Base-by-base conservation (phyloP, 306 rosid species). In the Comarum palustre region DNA sequence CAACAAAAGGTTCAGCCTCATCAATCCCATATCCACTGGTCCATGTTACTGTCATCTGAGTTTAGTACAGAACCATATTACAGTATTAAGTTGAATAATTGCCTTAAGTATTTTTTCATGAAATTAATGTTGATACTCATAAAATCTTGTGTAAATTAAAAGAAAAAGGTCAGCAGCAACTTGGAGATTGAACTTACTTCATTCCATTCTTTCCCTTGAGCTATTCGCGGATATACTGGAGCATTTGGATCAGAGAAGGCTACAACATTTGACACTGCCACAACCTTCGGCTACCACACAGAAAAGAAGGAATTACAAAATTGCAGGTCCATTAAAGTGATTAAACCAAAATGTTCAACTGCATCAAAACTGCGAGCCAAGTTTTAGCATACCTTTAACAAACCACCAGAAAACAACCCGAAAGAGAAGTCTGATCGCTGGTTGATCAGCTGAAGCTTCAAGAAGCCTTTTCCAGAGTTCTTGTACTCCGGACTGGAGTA, bases 201-300 rank as follows among this genome's bases (percentile, higher is more conserved):
- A 71, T 89, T 78, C 97, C 97, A 91, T 59, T 65, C 50, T 84
- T 86, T 91, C 78, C 97, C 97, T 79, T 81, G 97, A 50, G 97
- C 97, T 79, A 89, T 70, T 74, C 96, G 89, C 50, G 97, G 97
- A 86, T 89, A 91, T 59, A 86, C 90, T 19, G 97, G 97, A 66
- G 97, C 96, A 48, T 89, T 81, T 62, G 97, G 95, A 84, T 87
- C 86, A 62, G 76, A 41, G 75, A 89, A 89, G 54, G 91, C 78
- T 69, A 89, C 84, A 74, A 61, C 80, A 51, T 87, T 86, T 19
- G 96, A 89, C 73, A 91, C 81, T 9, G 91, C 88, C 73, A 91
- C 81, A 55, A 91, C 73, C 81, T 77, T 91, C 66, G 97, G 97
- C 97, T 91, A 75, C 47, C 75, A 24, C 47, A 42, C 25, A 74